These are phyloP conservation scores for Colletotrichum magnum DNA, from an alignment of 2,329 filamentous ascomycete species.

Conservation along the genomic window DNA sequence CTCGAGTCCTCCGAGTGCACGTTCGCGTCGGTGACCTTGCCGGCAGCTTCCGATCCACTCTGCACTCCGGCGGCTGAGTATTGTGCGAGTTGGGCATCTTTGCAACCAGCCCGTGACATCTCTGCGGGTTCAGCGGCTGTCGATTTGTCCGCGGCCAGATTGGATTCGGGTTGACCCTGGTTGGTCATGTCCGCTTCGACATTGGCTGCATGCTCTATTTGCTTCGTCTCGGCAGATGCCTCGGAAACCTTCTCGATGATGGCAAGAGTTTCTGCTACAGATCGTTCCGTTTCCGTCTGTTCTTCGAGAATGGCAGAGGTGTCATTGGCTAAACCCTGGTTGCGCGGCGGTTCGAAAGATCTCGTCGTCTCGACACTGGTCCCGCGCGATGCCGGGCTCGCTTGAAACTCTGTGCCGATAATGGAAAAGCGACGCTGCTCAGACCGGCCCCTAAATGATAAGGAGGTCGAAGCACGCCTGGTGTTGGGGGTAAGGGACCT, in stretches of 20 bases:
- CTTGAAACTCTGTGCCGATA: constrained; percentile 30
- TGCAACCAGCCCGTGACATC: no score
- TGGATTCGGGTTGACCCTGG: neutral
- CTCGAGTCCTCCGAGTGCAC: neutral
- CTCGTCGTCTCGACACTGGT: constrained; percentile 19
- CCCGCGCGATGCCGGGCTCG: constrained; percentile 21
- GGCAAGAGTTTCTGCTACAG: neutral
- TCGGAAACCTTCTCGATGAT: neutral
- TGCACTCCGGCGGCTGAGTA: no score
- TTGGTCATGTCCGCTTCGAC: neutral
- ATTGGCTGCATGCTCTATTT: neutral
- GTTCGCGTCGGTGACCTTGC: neutral
- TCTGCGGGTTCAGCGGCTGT: neutral
- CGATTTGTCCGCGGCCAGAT: neutral
- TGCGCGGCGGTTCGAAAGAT: constrained; percentile 4
- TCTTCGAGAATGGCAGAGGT: constrained; percentile 1
- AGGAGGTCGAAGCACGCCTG: constrained; percentile 31
- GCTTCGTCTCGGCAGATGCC: neutral
- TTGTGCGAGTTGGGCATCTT: no score
- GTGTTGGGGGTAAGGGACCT: constrained; percentile 31
- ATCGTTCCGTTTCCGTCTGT: neutral
- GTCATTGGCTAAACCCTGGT: neutral
- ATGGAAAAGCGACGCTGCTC: constrained; percentile 34
- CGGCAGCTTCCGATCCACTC: neutral
- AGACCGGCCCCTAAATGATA: constrained; percentile 19